phyloP scores from a whole-genome alignment of 108 stramenopile species.

The Aurantiochytrium sp. region DNA sequence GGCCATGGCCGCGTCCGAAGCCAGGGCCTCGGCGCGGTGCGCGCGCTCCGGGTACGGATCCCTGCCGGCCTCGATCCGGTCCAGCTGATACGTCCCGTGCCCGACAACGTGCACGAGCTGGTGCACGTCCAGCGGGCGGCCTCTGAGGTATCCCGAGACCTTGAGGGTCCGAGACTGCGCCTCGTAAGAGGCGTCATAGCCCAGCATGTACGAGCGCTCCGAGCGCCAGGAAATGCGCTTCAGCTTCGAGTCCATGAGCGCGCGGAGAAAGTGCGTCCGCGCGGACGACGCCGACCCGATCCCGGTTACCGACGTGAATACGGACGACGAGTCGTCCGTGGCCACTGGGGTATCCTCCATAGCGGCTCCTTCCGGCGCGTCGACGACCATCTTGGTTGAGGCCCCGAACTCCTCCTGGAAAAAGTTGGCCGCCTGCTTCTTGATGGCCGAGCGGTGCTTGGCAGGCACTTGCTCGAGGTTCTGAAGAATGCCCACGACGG shows the following conservation, averaged over 20 bases:
- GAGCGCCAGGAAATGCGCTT: slow-evolving; percentile 53
- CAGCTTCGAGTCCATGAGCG: slow-evolving; percentile 51
- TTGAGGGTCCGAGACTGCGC: slow-evolving; percentile 53
- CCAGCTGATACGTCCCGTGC: slow-evolving; percentile 79
- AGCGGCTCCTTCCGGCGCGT: slow-evolving; percentile 40
- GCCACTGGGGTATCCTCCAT: slow-evolving; percentile 47
- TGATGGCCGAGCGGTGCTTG: slow-evolving; percentile 26
- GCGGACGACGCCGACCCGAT: slow-evolving; percentile 27
- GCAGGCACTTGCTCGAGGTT: slow-evolving; percentile 41
- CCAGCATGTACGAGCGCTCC: slow-evolving; percentile 67
- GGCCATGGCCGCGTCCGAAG: background rate
- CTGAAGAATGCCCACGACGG: slow-evolving; percentile 71
- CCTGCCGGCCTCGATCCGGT: background rate
- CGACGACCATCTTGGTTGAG: background rate
- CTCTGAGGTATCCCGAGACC: slow-evolving; percentile 83
- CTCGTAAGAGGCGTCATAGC: slow-evolving; percentile 55
- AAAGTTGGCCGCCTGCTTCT: slow-evolving; percentile 47
- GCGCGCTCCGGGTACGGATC: background rate
- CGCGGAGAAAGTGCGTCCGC: slow-evolving; percentile 52
- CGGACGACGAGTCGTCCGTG: slow-evolving; percentile 35
- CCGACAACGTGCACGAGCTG: slow-evolving; percentile 77
- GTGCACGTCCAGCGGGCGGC: slow-evolving; percentile 77
- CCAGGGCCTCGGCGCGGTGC: slow-evolving; percentile 37
- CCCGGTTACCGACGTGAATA: background rate
- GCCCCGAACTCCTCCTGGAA: slow-evolving; percentile 50